Base-by-base conservation (phyloP, 352 stramenopile genomes). In the Pythium insidiosum region DNA sequence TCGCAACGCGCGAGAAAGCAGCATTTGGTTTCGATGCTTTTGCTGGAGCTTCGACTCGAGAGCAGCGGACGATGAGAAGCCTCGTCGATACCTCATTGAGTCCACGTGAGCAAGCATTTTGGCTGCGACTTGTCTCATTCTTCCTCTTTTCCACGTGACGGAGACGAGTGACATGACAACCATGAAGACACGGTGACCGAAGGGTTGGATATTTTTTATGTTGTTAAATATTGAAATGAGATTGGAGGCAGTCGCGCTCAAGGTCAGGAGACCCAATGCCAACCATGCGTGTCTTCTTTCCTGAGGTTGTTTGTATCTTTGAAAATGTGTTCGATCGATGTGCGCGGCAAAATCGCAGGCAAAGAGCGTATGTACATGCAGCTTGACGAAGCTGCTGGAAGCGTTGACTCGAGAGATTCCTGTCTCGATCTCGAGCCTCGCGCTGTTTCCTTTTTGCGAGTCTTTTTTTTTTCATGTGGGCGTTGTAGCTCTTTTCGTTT, bases 131-230 rank as follows among this genome's bases (percentile, higher is more conserved):
- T 20, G 53, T 52, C 16, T 51, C 45, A 13, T 61, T 47, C 46
- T 55, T 61, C 45, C 37, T 61, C 39, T 61, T 61, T 34, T 54
- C 53, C 35, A 45, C 51, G 26, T 61, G 46, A 20, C 34, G 46
- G 23, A 15, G 5, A 10, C n/a, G 16, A 41, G 25, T n/a, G n/a
- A n/a, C n/a, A n/a, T n/a, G n/a, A n/a, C n/a, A n/a, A n/a, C n/a
- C n/a, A n/a, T n/a, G n/a, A n/a, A n/a, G n/a, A n/a, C n/a, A n/a
- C n/a, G n/a, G n/a, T n/a, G n/a, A n/a, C n/a, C n/a, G n/a, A n/a
- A n/a, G n/a, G n/a, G n/a, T n/a, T n/a, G 16, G 19, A 42, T 25
- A 23, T 43, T 64, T 56, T 45, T 45, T n/a, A 47, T 36, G 25
- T 44, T 23, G 46, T 50, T 50, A 55, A 55, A 47, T 55, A 43